Evolutionary conservation across 2,329 filamentous ascomycete genomes (phyloP).

Genomic region (Xylariaceae sp.): DNA sequence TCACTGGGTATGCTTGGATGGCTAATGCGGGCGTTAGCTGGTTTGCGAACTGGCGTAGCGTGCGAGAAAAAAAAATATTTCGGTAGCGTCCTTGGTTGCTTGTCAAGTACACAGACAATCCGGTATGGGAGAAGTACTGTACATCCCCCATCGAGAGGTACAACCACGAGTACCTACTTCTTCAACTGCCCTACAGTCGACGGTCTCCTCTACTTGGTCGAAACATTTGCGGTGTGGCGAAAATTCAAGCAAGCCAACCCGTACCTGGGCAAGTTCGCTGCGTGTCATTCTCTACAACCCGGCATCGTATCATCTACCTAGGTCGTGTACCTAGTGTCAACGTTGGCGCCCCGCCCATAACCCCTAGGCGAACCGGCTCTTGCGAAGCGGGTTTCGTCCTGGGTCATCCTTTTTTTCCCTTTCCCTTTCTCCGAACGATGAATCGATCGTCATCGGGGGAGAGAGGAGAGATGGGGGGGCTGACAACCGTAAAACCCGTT

Average conservation of each 20-base stretch:
- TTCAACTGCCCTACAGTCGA: too few relatives aligned
- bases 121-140: too few relatives aligned
- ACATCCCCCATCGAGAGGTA: too few relatives aligned
- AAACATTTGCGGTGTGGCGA: neutral
- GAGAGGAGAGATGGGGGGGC: neutral
- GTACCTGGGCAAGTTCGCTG: neutral
- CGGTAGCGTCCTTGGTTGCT: neutral
- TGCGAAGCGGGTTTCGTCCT: neutral
- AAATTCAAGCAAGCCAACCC: neutral
- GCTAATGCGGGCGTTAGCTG: neutral
- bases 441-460: neutral
- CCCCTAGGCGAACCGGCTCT: neutral
- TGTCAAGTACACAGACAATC: neutral
- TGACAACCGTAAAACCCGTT: neutral
- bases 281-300: constrained; percentile 5
- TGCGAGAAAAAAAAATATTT: neutral
- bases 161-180: too few relatives aligned
- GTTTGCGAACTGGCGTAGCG: neutral
- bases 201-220: too few relatives aligned
- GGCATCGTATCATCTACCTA: neutral
- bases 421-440: neutral
- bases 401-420: neutral
- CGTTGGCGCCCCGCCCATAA: neutral
- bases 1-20: neutral
- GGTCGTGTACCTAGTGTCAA: neutral